Percentiles rank a stretch among this genome's conserved stretches.
These are phyloP conservation scores for Retiboletus flavoniger DNA, from an alignment of 1,284 basidiomycete genomes.

Conservation along the genomic window DNA sequence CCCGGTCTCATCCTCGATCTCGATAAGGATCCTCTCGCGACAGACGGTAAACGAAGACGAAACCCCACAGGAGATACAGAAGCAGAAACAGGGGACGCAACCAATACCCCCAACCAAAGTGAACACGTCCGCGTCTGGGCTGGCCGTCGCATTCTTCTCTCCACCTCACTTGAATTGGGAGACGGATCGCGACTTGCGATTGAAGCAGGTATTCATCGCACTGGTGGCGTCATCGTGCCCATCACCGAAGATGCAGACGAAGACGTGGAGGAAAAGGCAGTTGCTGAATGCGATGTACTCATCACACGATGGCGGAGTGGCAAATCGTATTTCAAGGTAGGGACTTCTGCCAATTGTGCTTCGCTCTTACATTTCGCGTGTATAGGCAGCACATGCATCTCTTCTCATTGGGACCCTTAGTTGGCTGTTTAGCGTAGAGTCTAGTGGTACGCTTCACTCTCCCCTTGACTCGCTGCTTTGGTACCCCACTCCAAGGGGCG, in stretches of 20 bases:
- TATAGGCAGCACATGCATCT: constrained; percentile 22
- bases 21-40: constrained; percentile 17
- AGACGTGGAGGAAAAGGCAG: constrained; percentile 38
- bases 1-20: constrained; percentile 19
- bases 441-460: constrained; percentile 56
- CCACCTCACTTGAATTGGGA: constrained; percentile 52
- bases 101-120: constrained; percentile 3
- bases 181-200: constrained; percentile 52
- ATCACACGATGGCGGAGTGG: constrained; percentile 70
- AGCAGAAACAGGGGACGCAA: not conserved
- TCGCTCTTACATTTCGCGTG: not conserved
- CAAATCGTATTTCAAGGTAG: constrained; percentile 64
- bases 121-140: constrained; percentile 43
- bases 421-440: constrained; percentile 80
- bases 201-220: constrained; percentile 53
- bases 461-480: constrained; percentile 67
- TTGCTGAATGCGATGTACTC: constrained; percentile 62
- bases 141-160: constrained; percentile 59
- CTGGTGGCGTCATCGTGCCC: constrained; percentile 54
- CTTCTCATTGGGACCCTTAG: constrained; percentile 73
- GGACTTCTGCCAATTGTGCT: constrained; percentile 1
- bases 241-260: constrained; percentile 36
- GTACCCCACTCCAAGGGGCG: constrained; percentile 48
- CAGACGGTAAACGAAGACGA: constrained; percentile 19
- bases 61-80: constrained; percentile 11